Evolutionary conservation across 2,329 filamentous ascomycete species (phyloP).

Genomic region (Stachybotrys chartarum): DNA sequence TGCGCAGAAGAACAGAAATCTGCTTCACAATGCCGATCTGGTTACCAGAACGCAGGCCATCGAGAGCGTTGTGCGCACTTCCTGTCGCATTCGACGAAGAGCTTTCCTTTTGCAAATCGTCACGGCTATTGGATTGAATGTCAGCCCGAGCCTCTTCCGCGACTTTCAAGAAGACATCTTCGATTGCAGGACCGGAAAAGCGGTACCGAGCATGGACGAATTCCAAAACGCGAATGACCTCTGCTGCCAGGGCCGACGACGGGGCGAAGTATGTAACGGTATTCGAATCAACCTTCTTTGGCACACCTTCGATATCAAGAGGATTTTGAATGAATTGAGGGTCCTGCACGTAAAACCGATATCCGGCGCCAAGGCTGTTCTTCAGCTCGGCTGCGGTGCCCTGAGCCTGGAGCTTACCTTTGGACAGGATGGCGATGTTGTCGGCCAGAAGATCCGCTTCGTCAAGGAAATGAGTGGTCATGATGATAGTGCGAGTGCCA

Average conservation of each 20-base stretch:
- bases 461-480: constrained; percentile 73
- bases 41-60: constrained; percentile 42
- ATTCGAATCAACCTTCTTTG: constrained; percentile 52
- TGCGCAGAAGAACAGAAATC: constrained; percentile 55
- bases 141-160: constrained; percentile 34
- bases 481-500: constrained; percentile 57
- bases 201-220: constrained; percentile 56
- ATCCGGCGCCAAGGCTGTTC: constrained; percentile 48
- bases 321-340: constrained; percentile 28
- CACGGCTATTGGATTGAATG: neutral
- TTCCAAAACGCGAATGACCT: constrained; percentile 62
- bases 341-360: constrained; percentile 19
- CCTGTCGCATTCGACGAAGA: neutral
- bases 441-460: constrained; percentile 67
- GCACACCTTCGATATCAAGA: constrained; percentile 43
- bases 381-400: constrained; percentile 66
- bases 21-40: constrained; percentile 53
- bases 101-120: constrained; percentile 1
- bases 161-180: constrained; percentile 66
- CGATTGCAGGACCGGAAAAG: constrained; percentile 62
- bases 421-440: constrained; percentile 63
- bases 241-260: constrained; percentile 59
- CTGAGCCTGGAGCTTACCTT: constrained; percentile 57
- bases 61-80: neutral
- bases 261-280: constrained; percentile 63